These are phyloP conservation scores for Coemansia sp. DNA, from an alignment of 192 early-diverging fungal species.

Conservation along the genomic window DNA sequence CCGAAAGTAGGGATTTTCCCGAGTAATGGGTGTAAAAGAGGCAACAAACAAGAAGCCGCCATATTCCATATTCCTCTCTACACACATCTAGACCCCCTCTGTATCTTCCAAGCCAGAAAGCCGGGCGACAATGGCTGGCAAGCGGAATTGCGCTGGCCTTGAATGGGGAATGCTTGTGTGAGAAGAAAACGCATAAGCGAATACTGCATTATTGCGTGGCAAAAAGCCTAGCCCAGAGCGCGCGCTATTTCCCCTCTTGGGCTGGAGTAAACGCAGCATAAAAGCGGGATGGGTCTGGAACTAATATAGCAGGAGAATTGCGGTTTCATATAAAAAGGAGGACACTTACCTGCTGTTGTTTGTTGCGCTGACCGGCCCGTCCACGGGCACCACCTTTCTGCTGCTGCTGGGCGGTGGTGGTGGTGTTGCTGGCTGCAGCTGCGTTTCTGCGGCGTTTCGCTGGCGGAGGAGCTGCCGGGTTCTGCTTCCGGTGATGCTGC, in stretches of 20 bases:
- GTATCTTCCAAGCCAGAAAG: not conserved
- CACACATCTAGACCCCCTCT: not conserved
- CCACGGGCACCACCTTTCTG: constrained; percentile 16
- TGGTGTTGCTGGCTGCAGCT: constrained; percentile 13
- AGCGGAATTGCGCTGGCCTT: too few relatives aligned
- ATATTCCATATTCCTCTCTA: not conserved
- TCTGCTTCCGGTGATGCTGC: constrained; percentile 16
- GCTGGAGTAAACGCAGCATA: not conserved
- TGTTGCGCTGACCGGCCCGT: constrained; percentile 38
- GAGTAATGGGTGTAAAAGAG: not conserved
- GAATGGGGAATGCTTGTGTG: too few relatives aligned
- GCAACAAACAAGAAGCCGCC: not conserved
- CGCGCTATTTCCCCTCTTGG: not conserved
- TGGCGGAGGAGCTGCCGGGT: constrained; percentile 12
- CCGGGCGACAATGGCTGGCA: too few relatives aligned
- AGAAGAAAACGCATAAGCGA: too few relatives aligned
- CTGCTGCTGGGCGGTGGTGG: constrained; percentile 11
- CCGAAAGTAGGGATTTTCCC: not conserved
- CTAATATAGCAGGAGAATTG: not conserved
- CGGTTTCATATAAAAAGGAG: constrained; percentile 3
- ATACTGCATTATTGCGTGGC: too few relatives aligned
- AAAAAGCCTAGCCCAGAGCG: too few relatives aligned
- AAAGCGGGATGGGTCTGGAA: not conserved
- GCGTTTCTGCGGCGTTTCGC: constrained; percentile 46
- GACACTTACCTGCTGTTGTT: constrained; percentile 37